These are phyloP conservation scores for Phyllosticta citriasiana DNA, from an alignment of 2,329 filamentous ascomycete genomes.

Conservation along the genomic window DNA sequence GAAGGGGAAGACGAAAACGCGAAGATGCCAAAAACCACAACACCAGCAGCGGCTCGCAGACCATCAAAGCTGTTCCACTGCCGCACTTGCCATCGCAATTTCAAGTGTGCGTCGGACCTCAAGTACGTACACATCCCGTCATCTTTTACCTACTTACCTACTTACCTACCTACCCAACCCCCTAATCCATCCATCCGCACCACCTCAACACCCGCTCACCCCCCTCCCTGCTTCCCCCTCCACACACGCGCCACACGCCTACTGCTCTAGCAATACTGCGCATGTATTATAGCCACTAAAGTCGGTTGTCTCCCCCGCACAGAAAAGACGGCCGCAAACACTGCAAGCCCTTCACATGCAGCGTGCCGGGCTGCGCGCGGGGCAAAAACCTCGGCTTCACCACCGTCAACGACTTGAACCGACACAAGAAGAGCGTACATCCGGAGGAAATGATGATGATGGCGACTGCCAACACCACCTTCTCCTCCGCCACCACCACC, in stretches of 20 bases:
- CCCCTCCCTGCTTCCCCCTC: neutral
- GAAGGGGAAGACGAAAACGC: no score
- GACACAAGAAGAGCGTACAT: slow-evolving; percentile 69
- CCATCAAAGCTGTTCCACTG: no score
- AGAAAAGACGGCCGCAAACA: slow-evolving; percentile 72
- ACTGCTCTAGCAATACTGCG: no score
- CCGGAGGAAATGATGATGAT: slow-evolving; percentile 23
- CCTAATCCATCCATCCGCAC: neutral
- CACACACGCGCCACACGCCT: no score
- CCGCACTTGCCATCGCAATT: no score
- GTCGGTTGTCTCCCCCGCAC: neutral
- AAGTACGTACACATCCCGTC: slow-evolving; percentile 20
- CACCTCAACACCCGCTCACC: no score
- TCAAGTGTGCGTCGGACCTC: slow-evolving; percentile 26
- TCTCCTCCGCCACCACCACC: no score
- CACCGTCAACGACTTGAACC: slow-evolving; percentile 69
- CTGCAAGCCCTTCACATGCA: slow-evolving; percentile 55
- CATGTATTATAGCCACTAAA: no score
- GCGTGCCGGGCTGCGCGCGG: slow-evolving; percentile 46
- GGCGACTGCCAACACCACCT: no score
- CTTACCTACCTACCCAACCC: neutral
- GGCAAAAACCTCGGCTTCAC: slow-evolving; percentile 54
- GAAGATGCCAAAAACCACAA: no score
- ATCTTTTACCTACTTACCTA: no score
- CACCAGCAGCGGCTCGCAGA: no score